Percentiles rank a stretch among this genome's conserved stretches.
phyloP scores from a whole-genome alignment of 2,329 filamentous ascomycete species.

The Neurospora crassa region DNA sequence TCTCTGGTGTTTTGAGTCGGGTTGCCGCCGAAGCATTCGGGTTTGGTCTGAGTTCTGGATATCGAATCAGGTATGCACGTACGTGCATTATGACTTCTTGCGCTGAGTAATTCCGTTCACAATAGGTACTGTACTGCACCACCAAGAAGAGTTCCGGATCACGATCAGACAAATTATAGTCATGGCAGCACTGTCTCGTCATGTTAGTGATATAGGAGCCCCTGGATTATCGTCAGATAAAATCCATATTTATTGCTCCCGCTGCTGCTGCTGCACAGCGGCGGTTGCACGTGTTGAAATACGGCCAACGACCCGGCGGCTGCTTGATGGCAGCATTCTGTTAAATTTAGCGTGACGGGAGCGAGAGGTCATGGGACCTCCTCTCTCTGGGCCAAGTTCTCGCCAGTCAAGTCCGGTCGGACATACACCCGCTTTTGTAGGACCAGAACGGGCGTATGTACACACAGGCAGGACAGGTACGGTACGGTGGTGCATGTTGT shows the following conservation, averaged over 20 bases:
- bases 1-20: too few relatives aligned
- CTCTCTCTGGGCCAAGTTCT: neutral
- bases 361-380: neutral
- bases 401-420: neutral
- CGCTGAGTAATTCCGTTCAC: neutral
- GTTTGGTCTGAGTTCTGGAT: neutral
- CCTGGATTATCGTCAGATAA: neutral
- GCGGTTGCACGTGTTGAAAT: neutral
- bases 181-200: neutral
- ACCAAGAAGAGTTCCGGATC: neutral
- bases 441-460: neutral
- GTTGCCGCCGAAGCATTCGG: too few relatives aligned
- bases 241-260: neutral
- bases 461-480: neutral
- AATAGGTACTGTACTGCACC: neutral
- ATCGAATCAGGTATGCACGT: neutral
- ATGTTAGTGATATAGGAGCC: neutral
- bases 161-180: neutral
- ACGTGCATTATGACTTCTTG: neutral
- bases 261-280: neutral
- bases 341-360: neutral
- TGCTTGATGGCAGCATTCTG: neutral
- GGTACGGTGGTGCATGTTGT: neutral
- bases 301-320: neutral
- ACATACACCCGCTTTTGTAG: neutral